Conservation (phyloP, 2,329 filamentous ascomycete species). For the Davidsoniella australis region DNA sequence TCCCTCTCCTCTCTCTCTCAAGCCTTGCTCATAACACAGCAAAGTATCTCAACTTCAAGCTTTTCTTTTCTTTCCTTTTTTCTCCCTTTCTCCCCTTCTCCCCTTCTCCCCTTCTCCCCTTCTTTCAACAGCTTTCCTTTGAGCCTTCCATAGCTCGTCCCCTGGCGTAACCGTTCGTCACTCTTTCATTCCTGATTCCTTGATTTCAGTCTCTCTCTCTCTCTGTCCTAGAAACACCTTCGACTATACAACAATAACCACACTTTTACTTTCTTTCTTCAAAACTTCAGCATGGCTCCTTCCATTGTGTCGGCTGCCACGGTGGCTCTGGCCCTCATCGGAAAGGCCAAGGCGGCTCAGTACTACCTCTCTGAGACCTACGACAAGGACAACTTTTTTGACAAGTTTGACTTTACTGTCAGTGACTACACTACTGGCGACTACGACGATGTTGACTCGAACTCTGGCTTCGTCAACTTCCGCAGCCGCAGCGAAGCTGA, state of each 20-base stretch:
- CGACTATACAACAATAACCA: too few species aligned
- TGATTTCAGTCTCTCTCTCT: neutral
- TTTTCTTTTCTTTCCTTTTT: too few species aligned
- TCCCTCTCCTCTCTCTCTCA: too few species aligned
- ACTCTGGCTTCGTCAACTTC: slow-evolving; percentile 46
- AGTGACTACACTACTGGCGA: slow-evolving; percentile 15
- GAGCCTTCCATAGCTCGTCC: neutral
- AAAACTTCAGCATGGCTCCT: neutral
- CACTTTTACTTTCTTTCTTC: too few species aligned
- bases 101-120: too few species aligned
- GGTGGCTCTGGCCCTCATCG: neutral
- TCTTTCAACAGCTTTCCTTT: neutral
- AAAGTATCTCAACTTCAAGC: too few species aligned
- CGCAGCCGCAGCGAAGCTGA: slow-evolving; percentile 21
- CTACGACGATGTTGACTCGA: slow-evolving; percentile 33
- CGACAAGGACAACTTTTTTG: slow-evolving; percentile 26
- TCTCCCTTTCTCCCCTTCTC: too few species aligned
- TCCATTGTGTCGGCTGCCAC: slow-evolving; percentile 2
- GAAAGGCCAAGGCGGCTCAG: neutral
- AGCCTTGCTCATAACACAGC: too few species aligned
- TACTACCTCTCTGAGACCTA: slow-evolving; percentile 10
- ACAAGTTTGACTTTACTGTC: slow-evolving; percentile 26
- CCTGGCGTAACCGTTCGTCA: too few species aligned
- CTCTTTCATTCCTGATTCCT: too few species aligned
- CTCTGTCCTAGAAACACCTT: too few species aligned